These are phyloP conservation scores for Ambrosia hybrid DNA, from an alignment of 140 eudicot genomes.

Conservation along the genomic window DNA sequence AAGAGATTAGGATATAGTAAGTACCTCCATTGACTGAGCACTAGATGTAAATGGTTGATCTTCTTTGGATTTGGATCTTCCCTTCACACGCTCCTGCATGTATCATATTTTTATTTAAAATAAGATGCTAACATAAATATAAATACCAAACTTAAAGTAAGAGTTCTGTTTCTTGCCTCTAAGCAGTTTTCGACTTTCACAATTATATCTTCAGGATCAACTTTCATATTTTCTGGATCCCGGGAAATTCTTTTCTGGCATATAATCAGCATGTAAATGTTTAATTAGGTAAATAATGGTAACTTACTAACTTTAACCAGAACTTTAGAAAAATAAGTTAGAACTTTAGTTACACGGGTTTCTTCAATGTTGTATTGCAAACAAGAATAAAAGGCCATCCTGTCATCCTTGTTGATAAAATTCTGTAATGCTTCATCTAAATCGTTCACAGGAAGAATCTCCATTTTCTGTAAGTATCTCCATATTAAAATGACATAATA, in stretches of 20 bases:
- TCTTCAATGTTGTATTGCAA: constrained; percentile 89
- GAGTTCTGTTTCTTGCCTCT: constrained; percentile 62
- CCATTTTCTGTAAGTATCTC: constrained; percentile 75
- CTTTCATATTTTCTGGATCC: constrained; percentile 61
- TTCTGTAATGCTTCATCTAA: constrained; percentile 92
- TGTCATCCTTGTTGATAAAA: constrained; percentile 92
- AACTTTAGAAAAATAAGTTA: not conserved
- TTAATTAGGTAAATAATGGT: not conserved
- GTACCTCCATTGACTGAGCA: constrained; percentile 57
- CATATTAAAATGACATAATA: not conserved
- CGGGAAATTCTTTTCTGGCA: constrained; percentile 73
- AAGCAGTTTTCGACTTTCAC: constrained; percentile 84
- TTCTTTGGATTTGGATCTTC: constrained; percentile 59
- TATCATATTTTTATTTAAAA: not conserved
- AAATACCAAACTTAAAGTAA: constrained; percentile 8
- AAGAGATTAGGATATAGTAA: constrained; percentile 13
- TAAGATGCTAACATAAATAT: not conserved
- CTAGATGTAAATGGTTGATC: constrained; percentile 51
- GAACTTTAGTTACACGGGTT: constrained; percentile 69
- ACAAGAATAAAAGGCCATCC: constrained; percentile 76
- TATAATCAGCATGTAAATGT: constrained; percentile 17
- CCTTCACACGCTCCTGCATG: constrained; percentile 78
- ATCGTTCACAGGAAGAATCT: constrained; percentile 94
- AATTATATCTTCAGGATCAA: constrained; percentile 75
- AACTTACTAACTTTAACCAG: not conserved